phyloP scores from a whole-genome alignment of 2,329 filamentous ascomycete genomes.

The Lachnellula suecica region DNA sequence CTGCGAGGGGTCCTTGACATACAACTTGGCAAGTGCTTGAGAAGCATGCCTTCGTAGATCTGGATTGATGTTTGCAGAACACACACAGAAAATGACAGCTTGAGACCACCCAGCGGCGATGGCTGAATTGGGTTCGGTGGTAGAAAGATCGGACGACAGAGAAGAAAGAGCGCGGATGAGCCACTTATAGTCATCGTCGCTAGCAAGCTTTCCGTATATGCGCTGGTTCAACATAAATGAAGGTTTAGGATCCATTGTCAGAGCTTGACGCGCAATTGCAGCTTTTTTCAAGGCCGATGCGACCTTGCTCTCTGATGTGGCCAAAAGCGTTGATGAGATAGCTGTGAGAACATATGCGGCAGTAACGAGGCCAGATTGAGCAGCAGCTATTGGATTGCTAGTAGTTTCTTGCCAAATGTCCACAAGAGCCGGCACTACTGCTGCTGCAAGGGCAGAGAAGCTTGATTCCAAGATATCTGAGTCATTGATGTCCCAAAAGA shows the following conservation, averaged over 20 bases:
- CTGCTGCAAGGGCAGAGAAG: slow-evolving; percentile 51
- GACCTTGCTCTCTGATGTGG: slow-evolving; percentile 55
- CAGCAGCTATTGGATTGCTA: slow-evolving; percentile 74
- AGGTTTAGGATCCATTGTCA: slow-evolving; percentile 74
- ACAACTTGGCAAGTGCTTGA: slow-evolving; percentile 61
- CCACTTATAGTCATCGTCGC: slow-evolving; percentile 78
- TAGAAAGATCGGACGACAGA: slow-evolving; percentile 51
- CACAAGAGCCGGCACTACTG: slow-evolving; percentile 54
- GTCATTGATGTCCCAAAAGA: slow-evolving; percentile 60
- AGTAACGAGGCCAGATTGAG: slow-evolving; percentile 80
- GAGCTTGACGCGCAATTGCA: slow-evolving; percentile 61
- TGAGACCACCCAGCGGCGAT: slow-evolving; percentile 77
- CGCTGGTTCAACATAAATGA: slow-evolving; percentile 85
- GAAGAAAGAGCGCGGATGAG: slow-evolving; percentile 68
- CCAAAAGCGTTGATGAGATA: slow-evolving; percentile 54
- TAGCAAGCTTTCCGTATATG: slow-evolving; percentile 76
- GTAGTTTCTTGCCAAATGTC: slow-evolving; percentile 76
- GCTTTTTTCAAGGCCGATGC: slow-evolving; percentile 59
- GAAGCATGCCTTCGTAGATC: slow-evolving; percentile 63
- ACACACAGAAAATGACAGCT: slow-evolving; percentile 76
- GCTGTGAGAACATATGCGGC: slow-evolving; percentile 74
- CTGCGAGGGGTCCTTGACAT: slow-evolving; percentile 55
- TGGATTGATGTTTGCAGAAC: slow-evolving; percentile 59
- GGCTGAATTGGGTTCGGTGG: slow-evolving; percentile 45
- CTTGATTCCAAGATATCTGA: slow-evolving; percentile 47